Evolutionary conservation across 768 basidiomycete species (phyloP), one percentile per base, ranked within the genome.

Genomic region (Gymnopilus dilepis): DNA sequence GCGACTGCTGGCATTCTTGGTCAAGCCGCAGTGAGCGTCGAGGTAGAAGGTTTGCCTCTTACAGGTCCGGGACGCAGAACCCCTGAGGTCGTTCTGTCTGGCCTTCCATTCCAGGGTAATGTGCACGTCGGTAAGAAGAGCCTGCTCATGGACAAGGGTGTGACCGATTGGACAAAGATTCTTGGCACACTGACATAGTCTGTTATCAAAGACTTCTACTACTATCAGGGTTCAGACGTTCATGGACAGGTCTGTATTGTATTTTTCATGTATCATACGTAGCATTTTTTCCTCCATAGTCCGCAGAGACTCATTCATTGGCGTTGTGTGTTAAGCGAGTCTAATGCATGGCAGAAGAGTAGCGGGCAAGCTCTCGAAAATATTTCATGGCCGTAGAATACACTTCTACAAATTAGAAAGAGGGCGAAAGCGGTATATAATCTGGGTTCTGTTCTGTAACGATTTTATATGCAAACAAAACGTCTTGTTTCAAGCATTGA

Each of bases 1-100:
- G 91, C 91, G 0, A 66, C 85, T 1, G 91, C 91, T 5, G 91
- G 91, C 5, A 78, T 93, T 8, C 70, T 81, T 41, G 91, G 91
- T 8, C 77, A 78, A 13, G 87, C 86, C 1, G 85, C 85, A 30
- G 89, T 92, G 1, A 77, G 76, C 0, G 80, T 86, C 17, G 72
- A 80, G 33, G 81, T 93, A 2, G 74, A 82, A 24, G 91, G 91
- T 0, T 71, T 93, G 53, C 87, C 88, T 12, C 70, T 86, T 34
- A 72, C 78, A 41, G 43, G 66, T 26, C 63, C 58, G 1, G 63
- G 63, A 4, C 63, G 60, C 7, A 66, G 68, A 41, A 45, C 59
- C 2, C 70, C 79, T 67, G 85, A 83, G 66, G 81, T 93, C 70
- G 81, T 85, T 65, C 74, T 93, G 28, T 75, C 73, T 6, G 88